phyloP scores from a whole-genome alignment of 2,329 filamentous ascomycete species.

The Epichloe typhina region DNA sequence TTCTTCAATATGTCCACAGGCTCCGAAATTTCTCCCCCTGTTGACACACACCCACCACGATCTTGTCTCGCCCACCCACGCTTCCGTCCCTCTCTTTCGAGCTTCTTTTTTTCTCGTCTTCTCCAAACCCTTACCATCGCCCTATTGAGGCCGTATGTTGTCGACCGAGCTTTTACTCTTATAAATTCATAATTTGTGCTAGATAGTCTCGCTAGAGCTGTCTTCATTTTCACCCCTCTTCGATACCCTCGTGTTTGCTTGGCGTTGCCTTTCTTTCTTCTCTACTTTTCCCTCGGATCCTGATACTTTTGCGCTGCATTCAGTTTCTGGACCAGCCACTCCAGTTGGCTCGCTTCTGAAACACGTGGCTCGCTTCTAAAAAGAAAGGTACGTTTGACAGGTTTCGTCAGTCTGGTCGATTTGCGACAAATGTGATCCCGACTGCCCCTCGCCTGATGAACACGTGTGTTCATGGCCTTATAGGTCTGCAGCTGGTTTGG shows the following conservation, averaged over 20 bases:
- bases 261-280: constrained; percentile 7
- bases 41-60: constrained; percentile 4
- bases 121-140: background rate
- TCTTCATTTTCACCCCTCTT: constrained; percentile 1
- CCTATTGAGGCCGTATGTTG: constrained; percentile 1
- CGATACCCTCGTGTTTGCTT: constrained; percentile 10
- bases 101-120: constrained; percentile 3
- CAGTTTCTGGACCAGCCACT: background rate
- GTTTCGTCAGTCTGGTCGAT: background rate
- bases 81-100: constrained; percentile 5
- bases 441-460: background rate
- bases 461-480: background rate
- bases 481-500: background rate
- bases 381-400: background rate
- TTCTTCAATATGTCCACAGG: constrained; percentile 5
- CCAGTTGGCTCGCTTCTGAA: background rate
- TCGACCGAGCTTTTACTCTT: background rate
- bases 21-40: constrained; percentile 9
- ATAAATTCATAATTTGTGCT: background rate
- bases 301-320: constrained; percentile 1
- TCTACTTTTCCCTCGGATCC: background rate
- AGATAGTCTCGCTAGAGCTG: constrained; percentile 3
- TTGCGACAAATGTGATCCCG: background rate
- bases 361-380: background rate
- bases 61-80: constrained; percentile 9